Conservation (phyloP, 2,329 filamentous ascomycete species). For the Colletotrichum musae region DNA sequence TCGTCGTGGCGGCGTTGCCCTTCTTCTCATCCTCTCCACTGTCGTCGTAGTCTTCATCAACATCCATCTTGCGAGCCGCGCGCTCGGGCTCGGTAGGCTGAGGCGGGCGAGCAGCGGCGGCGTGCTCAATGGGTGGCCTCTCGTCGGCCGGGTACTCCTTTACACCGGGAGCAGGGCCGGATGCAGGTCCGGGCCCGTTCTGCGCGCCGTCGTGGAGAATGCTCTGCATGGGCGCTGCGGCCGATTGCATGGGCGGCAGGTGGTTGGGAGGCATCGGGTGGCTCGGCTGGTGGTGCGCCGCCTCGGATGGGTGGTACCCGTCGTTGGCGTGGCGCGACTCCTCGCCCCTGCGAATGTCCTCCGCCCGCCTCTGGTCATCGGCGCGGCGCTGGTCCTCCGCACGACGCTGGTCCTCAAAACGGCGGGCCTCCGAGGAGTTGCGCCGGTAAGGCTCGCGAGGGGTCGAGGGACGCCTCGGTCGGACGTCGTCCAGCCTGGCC, state of each 20-base stretch:
- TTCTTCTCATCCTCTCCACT: conserved; percentile 90
- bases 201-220: conserved; percentile 64
- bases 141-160: conserved; percentile 74
- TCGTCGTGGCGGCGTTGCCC: conserved; percentile 52
- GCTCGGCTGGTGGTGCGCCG: conserved; percentile 84
- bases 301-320: conserved; percentile 91
- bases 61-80: conserved; percentile 94
- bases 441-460: conserved; percentile 81
- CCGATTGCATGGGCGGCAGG: conserved; percentile 75
- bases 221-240: conserved; percentile 68
- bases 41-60: conserved; percentile 98
- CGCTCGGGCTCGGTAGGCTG: conserved; percentile 80
- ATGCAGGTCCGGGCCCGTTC: conserved; percentile 50
- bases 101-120: conserved; percentile 60
- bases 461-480: conserved; percentile 83
- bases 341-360: conserved; percentile 67
- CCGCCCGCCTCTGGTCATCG: conserved; percentile 72
- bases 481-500: conserved; percentile 87
- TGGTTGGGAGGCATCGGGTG: conserved; percentile 69
- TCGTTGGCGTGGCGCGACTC: conserved; percentile 81
- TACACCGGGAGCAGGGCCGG: conserved; percentile 55
- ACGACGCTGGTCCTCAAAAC: conserved; percentile 75
- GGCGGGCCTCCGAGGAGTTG: conserved; percentile 80
- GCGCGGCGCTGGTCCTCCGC: conserved; percentile 67
- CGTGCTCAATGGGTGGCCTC: conserved; percentile 63